Evolutionary conservation across 2,329 filamentous ascomycete species (phyloP), one percentile per base, ranked within the genome.

Genomic region (Arthroderma uncinatum): DNA sequence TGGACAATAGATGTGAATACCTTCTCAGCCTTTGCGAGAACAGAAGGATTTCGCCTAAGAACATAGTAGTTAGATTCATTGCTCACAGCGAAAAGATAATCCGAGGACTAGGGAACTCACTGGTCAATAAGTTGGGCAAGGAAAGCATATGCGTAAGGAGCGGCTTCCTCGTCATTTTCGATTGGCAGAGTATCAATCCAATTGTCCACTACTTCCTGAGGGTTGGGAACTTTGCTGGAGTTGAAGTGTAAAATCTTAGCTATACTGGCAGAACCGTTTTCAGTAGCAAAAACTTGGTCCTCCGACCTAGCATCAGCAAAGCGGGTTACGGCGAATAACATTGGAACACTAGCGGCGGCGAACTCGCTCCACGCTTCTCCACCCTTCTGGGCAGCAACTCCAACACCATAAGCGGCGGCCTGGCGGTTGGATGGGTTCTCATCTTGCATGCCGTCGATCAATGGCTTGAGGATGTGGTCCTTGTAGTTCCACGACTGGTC

Each of bases 211-310:
- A 96, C 79, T 37, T 86, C 81, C 67, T 93, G 85, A 53, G 82
- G 78, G 66, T 94, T 89, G 56, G 78, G 78, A 16, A 98, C 84
- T 68, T 87, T 87, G 63, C 78, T 78, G 23, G 83, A 77, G 72
- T 95, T 96, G 76, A 85, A 96, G 70, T 95, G 90, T 62, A 98
- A 78, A 55, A 98, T 92, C 79, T 98, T 98, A 36, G 93, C 93
- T 67, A 98, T 93, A 63, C 89, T 90, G 42, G 93, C 92, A 64
- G 89, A 96, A 5, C 92, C 92, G 68, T 98, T 98, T 75, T 98
- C 93, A 1, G 93, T 97, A 1, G 93, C 93, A 69, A 95, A 98
- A 1, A 95, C 86, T 65, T 97, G 91, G 65, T 97, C 93, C 62
- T 97, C 93, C 52, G 82, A 85, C 62, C 93, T 83, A 4, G 92